Conservation (phyloP, 306 rosid genomes). For the Carpinus viminea region DNA sequence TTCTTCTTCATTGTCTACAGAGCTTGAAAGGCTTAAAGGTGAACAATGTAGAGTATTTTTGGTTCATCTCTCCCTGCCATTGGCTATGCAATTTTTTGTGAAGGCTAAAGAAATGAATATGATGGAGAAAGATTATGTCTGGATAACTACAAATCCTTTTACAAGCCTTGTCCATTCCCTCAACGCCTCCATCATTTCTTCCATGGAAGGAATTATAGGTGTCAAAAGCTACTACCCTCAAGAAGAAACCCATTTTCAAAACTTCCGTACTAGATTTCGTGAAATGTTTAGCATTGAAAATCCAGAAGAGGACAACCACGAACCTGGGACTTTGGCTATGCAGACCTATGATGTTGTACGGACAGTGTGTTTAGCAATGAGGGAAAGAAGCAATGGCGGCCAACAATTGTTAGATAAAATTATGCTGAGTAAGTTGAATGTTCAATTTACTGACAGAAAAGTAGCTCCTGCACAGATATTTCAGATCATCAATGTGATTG, state of each 20-base stretch:
- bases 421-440: slow-evolving; percentile 18
- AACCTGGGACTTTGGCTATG: slow-evolving; percentile 46
- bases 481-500: slow-evolving; percentile 50
- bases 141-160: slow-evolving; percentile 55
- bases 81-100: slow-evolving; percentile 43
- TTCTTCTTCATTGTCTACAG: slow-evolving; percentile 37
- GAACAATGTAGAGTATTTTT: slow-evolving; percentile 42
- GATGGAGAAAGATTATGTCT: slow-evolving; percentile 52
- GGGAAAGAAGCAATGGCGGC: slow-evolving; percentile 13
- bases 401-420: slow-evolving; percentile 33
- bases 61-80: slow-evolving; percentile 37
- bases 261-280: slow-evolving; percentile 30
- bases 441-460: slow-evolving; percentile 27
- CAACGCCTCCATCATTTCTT: slow-evolving; percentile 39
- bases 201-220: slow-evolving; percentile 55
- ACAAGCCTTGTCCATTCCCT: slow-evolving; percentile 52
- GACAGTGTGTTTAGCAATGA: slow-evolving; percentile 40
- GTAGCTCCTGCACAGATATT: slow-evolving; percentile 23
- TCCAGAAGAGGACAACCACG: slow-evolving; percentile 38
- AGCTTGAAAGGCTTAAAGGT: slow-evolving; percentile 42
- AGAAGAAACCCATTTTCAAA: not conserved
- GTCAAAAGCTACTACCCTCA: slow-evolving; percentile 38
- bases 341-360: slow-evolving; percentile 54
- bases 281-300: slow-evolving; percentile 29
- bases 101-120: slow-evolving; percentile 44